Evolutionary conservation across 2,329 filamentous ascomycete species (phyloP).

Genomic region (Pseudofabraea citricarpa): DNA sequence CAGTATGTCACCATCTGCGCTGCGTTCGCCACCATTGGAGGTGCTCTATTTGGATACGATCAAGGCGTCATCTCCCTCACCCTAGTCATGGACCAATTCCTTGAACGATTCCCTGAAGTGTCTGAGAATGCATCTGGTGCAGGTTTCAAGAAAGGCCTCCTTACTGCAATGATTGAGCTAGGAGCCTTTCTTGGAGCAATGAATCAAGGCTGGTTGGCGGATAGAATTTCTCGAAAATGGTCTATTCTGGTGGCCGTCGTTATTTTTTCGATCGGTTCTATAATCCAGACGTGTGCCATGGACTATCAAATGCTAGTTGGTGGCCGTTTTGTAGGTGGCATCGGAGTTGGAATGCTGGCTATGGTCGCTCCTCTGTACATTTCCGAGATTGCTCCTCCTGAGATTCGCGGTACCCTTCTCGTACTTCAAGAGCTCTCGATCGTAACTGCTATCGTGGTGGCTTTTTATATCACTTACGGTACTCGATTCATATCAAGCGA

Average conservation of each 20-base stretch:
- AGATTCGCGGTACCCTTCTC: slow-evolving; percentile 9
- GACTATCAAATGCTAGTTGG: slow-evolving; percentile 46
- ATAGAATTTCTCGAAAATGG: slow-evolving; percentile 38
- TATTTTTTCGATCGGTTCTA: slow-evolving; percentile 44
- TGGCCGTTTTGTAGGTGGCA: slow-evolving; percentile 43
- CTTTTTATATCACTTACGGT: slow-evolving; percentile 38
- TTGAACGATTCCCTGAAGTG: slow-evolving; percentile 28
- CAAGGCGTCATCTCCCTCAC: slow-evolving; percentile 37
- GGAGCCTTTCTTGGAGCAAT: slow-evolving; percentile 40
- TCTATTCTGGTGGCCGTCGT: slow-evolving; percentile 41
- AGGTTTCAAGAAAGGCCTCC: slow-evolving; percentile 17
- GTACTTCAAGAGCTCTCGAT: slow-evolving; percentile 29
- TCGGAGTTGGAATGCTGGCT: slow-evolving; percentile 45
- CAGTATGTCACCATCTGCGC: background rate
- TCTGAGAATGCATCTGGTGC: slow-evolving; percentile 26
- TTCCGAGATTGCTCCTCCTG: slow-evolving; percentile 42
- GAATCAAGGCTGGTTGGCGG: slow-evolving; percentile 43
- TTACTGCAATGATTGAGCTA: slow-evolving; percentile 51
- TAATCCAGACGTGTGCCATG: slow-evolving; percentile 44
- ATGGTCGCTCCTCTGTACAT: slow-evolving; percentile 46
- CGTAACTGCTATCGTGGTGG: slow-evolving; percentile 36
- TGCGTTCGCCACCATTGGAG: background rate
- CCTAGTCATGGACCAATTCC: slow-evolving; percentile 31
- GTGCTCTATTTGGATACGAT: slow-evolving; percentile 10
- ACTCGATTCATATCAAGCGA: background rate